Percentiles rank a stretch among this genome's conserved stretches.
These are phyloP conservation scores for Psidium guajava DNA, from an alignment of 345 rosid genomes.

Conservation along the genomic window DNA sequence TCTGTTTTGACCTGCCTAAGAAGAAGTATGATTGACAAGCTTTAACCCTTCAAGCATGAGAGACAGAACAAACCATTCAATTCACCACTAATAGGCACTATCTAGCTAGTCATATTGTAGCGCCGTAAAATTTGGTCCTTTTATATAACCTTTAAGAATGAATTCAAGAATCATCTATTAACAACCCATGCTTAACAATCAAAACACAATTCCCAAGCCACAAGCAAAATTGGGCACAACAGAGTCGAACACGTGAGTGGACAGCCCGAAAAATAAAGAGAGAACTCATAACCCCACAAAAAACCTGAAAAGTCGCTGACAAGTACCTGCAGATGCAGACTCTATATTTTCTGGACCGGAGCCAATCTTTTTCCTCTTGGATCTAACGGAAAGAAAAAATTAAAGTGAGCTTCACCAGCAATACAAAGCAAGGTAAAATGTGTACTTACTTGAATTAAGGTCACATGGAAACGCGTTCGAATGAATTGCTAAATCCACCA, in stretches of 20 bases:
- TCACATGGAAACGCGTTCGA: not conserved
- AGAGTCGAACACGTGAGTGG: not conserved
- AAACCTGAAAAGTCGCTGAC: not conserved
- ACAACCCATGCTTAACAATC: not conserved
- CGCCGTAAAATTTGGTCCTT: not conserved
- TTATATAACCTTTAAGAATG: not conserved
- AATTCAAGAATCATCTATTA: not conserved
- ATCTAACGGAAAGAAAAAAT: conserved; percentile 12
- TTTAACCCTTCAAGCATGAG: not conserved
- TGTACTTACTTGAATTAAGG: not conserved
- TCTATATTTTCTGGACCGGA: conserved; percentile 33
- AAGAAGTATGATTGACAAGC: not conserved
- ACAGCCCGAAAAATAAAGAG: not conserved
- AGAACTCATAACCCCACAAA: not conserved
- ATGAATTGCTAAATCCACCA: not conserved
- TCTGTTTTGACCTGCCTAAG: not conserved
- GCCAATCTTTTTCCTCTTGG: conserved; percentile 48
- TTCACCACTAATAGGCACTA: not conserved
- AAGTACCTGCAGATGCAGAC: conserved; percentile 26
- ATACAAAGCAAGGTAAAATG: not conserved
- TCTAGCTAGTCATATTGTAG: not conserved
- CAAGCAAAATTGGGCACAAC: not conserved
- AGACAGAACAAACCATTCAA: not conserved
- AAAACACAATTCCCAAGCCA: not conserved
- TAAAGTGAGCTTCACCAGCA: not conserved